These are phyloP conservation scores for Chlamydomonas sp. DNA, from an alignment of 139 green algal genomes.

Conservation along the genomic window DNA sequence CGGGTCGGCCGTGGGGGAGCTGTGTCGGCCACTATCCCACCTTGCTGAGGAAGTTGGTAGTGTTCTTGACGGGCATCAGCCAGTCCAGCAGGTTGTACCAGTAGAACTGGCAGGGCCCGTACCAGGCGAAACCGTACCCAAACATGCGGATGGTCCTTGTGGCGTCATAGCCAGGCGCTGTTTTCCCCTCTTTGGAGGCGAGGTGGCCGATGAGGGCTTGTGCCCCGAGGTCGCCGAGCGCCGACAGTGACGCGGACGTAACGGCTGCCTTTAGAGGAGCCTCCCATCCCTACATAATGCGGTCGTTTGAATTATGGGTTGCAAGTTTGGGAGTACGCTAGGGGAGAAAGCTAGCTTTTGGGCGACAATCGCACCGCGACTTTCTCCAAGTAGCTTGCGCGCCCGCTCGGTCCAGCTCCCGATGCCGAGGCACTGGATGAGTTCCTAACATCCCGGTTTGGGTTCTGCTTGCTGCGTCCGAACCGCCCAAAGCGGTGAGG, in stretches of 20 bases:
- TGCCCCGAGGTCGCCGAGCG: slow-evolving; percentile 75
- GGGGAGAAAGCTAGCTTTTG: too few species aligned
- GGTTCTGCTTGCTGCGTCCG: neutral
- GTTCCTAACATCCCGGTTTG: neutral
- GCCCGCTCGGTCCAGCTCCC: neutral
- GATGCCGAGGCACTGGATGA: slow-evolving; percentile 4
- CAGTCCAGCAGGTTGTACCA: slow-evolving; percentile 77
- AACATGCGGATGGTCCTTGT: slow-evolving; percentile 75
- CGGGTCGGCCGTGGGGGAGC: neutral
- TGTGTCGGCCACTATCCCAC: slow-evolving; percentile 20
- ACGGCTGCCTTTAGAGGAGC: slow-evolving; percentile 69
- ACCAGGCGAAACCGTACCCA: slow-evolving; percentile 80
- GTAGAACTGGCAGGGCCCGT: slow-evolving; percentile 78
- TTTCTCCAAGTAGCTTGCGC: slow-evolving; percentile 17
- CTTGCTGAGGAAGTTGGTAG: slow-evolving; percentile 72
- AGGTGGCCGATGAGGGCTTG: slow-evolving; percentile 56
- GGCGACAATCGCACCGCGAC: slow-evolving; percentile 3
- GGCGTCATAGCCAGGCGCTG: slow-evolving; percentile 52
- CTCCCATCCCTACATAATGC: slow-evolving; percentile 45
- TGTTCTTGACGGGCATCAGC: slow-evolving; percentile 62
- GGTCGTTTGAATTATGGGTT: neutral
- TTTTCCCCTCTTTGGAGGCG: neutral
- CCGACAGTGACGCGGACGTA: slow-evolving; percentile 72
- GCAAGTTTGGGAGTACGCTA: neutral
- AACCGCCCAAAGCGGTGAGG: neutral